These are phyloP conservation scores for Sporothrix mexicana DNA, from an alignment of 2,329 filamentous ascomycete species.

Conservation along the genomic window DNA sequence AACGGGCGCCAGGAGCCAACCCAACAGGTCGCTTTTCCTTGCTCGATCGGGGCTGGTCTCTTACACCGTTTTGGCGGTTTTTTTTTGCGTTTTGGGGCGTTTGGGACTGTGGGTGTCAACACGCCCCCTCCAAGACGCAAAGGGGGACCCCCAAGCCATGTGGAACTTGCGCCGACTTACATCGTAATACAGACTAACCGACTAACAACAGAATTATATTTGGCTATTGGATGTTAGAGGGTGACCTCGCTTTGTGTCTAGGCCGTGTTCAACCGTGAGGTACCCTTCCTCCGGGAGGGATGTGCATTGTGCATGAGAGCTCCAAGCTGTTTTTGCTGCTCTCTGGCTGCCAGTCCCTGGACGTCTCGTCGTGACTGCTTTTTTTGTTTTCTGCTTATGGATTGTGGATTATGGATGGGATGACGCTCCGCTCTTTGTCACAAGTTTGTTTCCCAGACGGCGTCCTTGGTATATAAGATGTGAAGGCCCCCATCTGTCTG, in stretches of 20 bases:
- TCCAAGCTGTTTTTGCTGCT: constrained; percentile 11
- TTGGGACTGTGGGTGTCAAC: not conserved
- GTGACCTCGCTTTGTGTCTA: constrained; percentile 12
- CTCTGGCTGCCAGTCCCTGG: constrained; percentile 3
- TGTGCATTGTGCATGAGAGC: not conserved
- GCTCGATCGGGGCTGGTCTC: constrained; percentile 29
- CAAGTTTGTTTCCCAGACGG: not conserved
- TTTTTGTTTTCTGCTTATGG: not conserved
- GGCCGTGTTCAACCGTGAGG: not conserved
- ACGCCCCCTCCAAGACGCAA: not conserved
- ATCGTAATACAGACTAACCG: too few relatives aligned
- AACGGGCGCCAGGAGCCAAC: not conserved
- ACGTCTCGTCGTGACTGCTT: not conserved
- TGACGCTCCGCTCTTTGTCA: constrained; percentile 20
- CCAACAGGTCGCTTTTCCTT: constrained; percentile 25
- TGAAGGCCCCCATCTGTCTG: not conserved
- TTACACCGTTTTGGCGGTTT: constrained; percentile 4
- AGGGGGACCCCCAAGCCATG: not conserved
- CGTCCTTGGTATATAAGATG: constrained; percentile 25
- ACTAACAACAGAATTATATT: not conserved
- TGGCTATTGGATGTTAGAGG: constrained; percentile 1
- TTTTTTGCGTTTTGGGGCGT: not conserved
- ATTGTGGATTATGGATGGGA: not conserved
- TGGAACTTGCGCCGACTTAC: constrained; percentile 18
- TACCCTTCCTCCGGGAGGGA: not conserved